Conservation (phyloP, 1,284 basidiomycete species). For the Irpex lacteus region DNA sequence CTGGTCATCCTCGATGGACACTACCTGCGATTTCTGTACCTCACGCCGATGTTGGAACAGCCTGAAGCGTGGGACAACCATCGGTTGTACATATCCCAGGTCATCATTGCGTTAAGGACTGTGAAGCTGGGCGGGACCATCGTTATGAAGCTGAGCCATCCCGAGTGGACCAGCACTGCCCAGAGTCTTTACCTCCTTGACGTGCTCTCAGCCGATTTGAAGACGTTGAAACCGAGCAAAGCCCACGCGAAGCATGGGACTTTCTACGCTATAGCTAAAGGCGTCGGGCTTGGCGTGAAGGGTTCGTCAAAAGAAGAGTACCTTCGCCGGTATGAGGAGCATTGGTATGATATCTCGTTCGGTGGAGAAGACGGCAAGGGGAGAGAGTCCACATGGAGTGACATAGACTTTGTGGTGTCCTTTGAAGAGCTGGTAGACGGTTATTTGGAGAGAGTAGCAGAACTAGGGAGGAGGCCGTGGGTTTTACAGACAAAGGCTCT, state of each 20-base stretch:
- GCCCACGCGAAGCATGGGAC: conserved; percentile 29
- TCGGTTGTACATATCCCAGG: conserved; percentile 29
- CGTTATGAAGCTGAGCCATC: conserved; percentile 31
- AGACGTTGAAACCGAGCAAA: conserved; percentile 29
- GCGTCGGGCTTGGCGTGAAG: conserved; percentile 15
- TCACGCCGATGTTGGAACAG: not conserved
- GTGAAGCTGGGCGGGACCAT: conserved; percentile 29
- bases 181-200: conserved; percentile 33
- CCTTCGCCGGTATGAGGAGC: conserved; percentile 9
- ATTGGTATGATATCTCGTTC: conserved; percentile 15
- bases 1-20: conserved; percentile 35
- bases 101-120: conserved; percentile 30
- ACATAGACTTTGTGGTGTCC: conserved; percentile 16
- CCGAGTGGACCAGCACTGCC: conserved; percentile 28
- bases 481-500: conserved; percentile 14
- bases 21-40: conserved; percentile 26
- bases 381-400: conserved; percentile 5
- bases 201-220: conserved; percentile 23
- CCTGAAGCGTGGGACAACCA: conserved; percentile 18
- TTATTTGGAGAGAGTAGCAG: conserved; percentile 14
- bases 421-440: conserved; percentile 12
- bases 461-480: conserved; percentile 16
- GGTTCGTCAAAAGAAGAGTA: conserved; percentile 8
- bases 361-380: conserved; percentile 10
- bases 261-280: conserved; percentile 32